phyloP scores from a whole-genome alignment of 164 flowering plant genomes.

The Litsea cubeba region DNA sequence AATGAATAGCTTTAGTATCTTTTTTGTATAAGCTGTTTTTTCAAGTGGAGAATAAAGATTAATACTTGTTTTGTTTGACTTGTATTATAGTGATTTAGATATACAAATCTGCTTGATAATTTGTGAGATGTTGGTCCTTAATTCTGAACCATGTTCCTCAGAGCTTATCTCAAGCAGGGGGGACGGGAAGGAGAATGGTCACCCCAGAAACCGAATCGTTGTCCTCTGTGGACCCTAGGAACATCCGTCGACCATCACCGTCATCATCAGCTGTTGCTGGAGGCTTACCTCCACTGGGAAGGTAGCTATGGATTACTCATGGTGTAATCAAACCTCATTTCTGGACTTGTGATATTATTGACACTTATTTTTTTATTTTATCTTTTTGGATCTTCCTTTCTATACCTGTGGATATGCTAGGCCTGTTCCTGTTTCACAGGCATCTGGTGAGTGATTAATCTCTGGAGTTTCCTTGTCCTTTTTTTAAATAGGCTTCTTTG shows the following conservation, averaged over 20 bases:
- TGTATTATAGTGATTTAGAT: neutral
- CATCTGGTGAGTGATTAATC: constrained; percentile 59
- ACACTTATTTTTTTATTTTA: neutral
- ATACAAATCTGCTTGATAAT: neutral
- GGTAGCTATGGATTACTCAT: constrained; percentile 33
- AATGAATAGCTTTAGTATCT: neutral
- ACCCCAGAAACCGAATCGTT: constrained; percentile 52
- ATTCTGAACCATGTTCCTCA: constrained; percentile 25
- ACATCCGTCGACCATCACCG: constrained; percentile 60
- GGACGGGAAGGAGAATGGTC: constrained; percentile 50
- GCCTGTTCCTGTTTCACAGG: constrained; percentile 61
- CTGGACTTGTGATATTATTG: neutral
- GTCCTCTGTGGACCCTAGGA: constrained; percentile 54
- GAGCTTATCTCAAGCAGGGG: constrained; percentile 69
- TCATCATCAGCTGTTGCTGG: constrained; percentile 65
- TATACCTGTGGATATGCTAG: constrained; percentile 30
- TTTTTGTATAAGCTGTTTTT: neutral
- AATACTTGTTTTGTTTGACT: neutral
- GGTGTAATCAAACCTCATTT: neutral
- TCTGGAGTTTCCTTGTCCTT: neutral
- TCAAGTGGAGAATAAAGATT: neutral
- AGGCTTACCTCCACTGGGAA: constrained; percentile 85
- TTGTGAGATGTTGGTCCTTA: neutral
- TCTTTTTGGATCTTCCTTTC: neutral
- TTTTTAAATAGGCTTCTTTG: neutral